These are phyloP conservation scores for Hymenoscyphus albidus DNA, from an alignment of 2,329 filamentous ascomycete genomes.

Conservation along the genomic window DNA sequence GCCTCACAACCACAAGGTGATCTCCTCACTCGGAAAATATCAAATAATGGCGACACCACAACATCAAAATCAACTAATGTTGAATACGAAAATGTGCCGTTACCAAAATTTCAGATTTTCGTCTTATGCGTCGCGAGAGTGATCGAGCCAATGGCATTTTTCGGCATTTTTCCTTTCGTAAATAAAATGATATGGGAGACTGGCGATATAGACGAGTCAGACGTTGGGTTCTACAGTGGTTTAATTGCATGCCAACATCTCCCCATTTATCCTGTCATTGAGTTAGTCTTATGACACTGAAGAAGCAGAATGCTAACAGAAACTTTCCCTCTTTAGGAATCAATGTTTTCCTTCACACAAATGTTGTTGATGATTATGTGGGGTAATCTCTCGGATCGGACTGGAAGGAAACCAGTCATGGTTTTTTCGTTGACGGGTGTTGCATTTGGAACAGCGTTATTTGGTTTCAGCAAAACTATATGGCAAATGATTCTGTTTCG, in stretches of 20 bases:
- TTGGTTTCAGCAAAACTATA: constrained; percentile 64
- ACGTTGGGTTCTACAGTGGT: constrained; percentile 77
- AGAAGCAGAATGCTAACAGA: neutral
- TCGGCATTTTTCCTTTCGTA: constrained; percentile 77
- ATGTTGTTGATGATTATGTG: constrained; percentile 75
- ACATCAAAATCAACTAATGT: constrained; percentile 9
- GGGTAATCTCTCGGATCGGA: constrained; percentile 63
- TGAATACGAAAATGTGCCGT: constrained; percentile 42
- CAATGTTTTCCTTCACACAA: constrained; percentile 70
- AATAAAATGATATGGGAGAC: constrained; percentile 71
- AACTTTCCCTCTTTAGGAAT: constrained; percentile 41
- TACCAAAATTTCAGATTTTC: constrained; percentile 63
- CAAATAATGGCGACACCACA: constrained; percentile 4
- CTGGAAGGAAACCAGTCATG: constrained; percentile 70
- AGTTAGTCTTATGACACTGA: neutral
- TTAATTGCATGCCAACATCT: constrained; percentile 48
- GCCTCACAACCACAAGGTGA: constrained; percentile 8
- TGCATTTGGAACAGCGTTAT: constrained; percentile 56
- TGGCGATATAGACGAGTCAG: constrained; percentile 56
- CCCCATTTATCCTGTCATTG: neutral
- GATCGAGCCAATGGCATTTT: constrained; percentile 77
- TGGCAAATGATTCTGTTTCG: constrained; percentile 72
- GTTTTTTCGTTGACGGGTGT: constrained; percentile 64
- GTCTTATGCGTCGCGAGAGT: constrained; percentile 70
- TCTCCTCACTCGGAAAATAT: constrained; percentile 8